Conservation (phyloP, 805 yeast genomes). For the Barnettozyma pratensis region DNA sequence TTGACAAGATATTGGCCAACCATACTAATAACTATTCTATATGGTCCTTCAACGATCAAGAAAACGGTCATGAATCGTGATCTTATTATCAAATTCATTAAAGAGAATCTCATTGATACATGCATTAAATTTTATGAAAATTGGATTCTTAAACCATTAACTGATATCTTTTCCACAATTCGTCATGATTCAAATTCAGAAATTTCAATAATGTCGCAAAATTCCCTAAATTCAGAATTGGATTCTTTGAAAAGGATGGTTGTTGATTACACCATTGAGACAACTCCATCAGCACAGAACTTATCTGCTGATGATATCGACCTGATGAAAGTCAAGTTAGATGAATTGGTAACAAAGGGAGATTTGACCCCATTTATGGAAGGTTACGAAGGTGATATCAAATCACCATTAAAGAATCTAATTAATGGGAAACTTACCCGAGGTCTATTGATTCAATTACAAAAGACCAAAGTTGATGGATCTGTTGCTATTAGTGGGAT, state of each 20-base stretch:
- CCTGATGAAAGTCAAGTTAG: constrained; percentile 30
- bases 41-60: constrained; percentile 48
- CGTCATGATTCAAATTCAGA: constrained; percentile 73
- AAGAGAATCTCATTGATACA: constrained; percentile 58
- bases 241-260: constrained; percentile 87
- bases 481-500: constrained; percentile 86
- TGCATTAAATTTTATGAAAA: constrained; percentile 61
- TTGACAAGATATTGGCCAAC: constrained; percentile 65
- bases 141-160: constrained; percentile 78
- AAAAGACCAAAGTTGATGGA: constrained; percentile 94
- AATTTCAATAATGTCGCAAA: constrained; percentile 73
- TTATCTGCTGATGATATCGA: constrained; percentile 19
- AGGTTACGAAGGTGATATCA: constrained; percentile 72
- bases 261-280: constrained; percentile 54
- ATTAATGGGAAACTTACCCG: constrained; percentile 66
- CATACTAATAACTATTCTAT: constrained; percentile 33
- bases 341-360: constrained; percentile 56
- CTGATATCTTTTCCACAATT: constrained; percentile 70
- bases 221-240: constrained; percentile 72
- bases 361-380: constrained; percentile 76
- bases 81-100: constrained; percentile 51
- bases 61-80: constrained; percentile 46
- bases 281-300: constrained; percentile 15
- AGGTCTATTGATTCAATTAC: constrained; percentile 83
- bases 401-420: constrained; percentile 60